A percentile compares a stretch with the other conserved stretches of the same genome.
phyloP scores from a whole-genome alignment of 495 filamentous ascomycete species.

The Alectoria sarmentosa region DNA sequence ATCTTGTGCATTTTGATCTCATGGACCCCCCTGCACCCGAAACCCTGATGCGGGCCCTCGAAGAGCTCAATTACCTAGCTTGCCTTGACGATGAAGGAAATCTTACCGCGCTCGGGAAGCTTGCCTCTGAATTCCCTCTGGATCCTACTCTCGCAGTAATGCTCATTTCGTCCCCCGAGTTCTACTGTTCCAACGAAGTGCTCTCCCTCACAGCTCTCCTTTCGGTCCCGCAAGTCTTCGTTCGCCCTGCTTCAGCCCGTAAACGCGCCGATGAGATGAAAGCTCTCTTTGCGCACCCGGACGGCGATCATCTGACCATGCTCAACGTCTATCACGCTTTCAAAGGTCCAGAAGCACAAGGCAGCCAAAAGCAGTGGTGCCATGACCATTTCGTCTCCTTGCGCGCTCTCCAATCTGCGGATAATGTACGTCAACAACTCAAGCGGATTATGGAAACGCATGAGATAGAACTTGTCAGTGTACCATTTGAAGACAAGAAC shows the following conservation, averaged over 20 bases:
- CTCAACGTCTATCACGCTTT: slow-evolving; percentile 98
- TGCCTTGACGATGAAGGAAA: slow-evolving; percentile 96
- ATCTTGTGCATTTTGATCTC: slow-evolving; percentile 95
- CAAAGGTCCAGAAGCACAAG: slow-evolving; percentile 65
- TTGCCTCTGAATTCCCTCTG: slow-evolving; percentile 93
- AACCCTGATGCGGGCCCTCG: slow-evolving; percentile 95
- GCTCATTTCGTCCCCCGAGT: slow-evolving; percentile 95
- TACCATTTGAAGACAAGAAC: slow-evolving; percentile 87
- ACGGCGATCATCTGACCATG: slow-evolving; percentile 93
- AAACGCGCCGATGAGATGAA: slow-evolving; percentile 99
- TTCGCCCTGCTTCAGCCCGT: slow-evolving; percentile 72
- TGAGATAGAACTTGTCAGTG: slow-evolving; percentile 77
- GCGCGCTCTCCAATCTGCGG: slow-evolving; percentile 81
- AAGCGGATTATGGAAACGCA: slow-evolving; percentile 93
- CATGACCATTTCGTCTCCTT: slow-evolving; percentile 95
- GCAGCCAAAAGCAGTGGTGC: slow-evolving; percentile 82
- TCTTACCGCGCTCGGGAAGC: slow-evolving; percentile 72
- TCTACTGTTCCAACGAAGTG: slow-evolving; percentile 98
- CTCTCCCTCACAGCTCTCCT: slow-evolving; percentile 90
- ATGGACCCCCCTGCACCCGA: slow-evolving; percentile 99
- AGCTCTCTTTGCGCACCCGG: slow-evolving; percentile 79
- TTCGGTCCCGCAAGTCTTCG: slow-evolving; percentile 91
- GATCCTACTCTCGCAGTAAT: slow-evolving; percentile 95
- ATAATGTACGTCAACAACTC: slow-evolving; percentile 87
- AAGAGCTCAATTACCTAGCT: slow-evolving; percentile 95